Evolutionary conservation across 768 basidiomycete species (phyloP), one percentile per base, ranked within the genome.

Genomic region (Suillus brevipes): DNA sequence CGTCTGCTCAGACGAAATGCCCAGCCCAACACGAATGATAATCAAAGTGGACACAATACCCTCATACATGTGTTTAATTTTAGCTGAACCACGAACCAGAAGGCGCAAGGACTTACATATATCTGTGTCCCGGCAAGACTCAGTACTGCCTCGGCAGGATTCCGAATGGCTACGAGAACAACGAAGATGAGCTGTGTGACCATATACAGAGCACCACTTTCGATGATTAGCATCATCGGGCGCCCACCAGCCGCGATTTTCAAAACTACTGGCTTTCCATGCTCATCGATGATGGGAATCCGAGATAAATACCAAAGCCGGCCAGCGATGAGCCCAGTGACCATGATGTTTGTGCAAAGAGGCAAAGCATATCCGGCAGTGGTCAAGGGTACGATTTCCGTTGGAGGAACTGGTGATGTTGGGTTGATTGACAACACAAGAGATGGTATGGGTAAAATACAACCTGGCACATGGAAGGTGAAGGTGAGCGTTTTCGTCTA

Each of bases 321-420:
- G 31, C 57, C 61, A 45, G 72, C 73, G 64, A 78, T 79, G 66
- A 80, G 72, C 12, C 58, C 47, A 13, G 78, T 79, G 47, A 78
- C 67, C 28, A 80, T 63, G 62, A 75, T 65, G 65, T 80, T 80
- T 36, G 76, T 72, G 62, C 67, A 69, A 42, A 80, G 71, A n/a
- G 78, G 75, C 23, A 80, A 71, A 9, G 66, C 47, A 63, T 74
- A 78, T 34, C 63, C 71, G 4, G 76, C 74, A 18, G 69, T 69
- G 12, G 72, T 76, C 4, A 77, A 57, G 7, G 77, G 75, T 16
- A 69, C 71, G 40, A 76, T 62, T 20, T 70, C 64, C 28, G 69
- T 68, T 42, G 75, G 74, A 16, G 74, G 70, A 36, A 60, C 9
- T 20, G 38, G 58, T 10, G 58, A 59, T 42, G 38, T 59, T 3